Base-by-base conservation (phyloP, 106 monocot species). In the Chionographis japonica region DNA sequence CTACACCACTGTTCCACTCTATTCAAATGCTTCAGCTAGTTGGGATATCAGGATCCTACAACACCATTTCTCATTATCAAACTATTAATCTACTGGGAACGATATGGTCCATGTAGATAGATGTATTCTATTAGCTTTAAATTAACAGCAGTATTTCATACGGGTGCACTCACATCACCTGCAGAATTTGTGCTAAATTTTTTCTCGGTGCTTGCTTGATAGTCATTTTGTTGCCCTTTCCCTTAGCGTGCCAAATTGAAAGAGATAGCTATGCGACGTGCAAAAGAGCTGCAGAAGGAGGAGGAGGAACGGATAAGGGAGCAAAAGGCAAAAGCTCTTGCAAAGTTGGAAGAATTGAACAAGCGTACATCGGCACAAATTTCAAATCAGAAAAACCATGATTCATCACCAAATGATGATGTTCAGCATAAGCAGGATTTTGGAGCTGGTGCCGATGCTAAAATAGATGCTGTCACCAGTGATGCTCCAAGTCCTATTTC, bases 241-340 rank as follows among this genome's bases (percentile, higher is more conserved):
- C 62, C 18, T 3, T 67, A 98, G 89, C 89, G 83, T 68, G 79
- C 80, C 61, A 81, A 80, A 68, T 60, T 85, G 68, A 98, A 83
- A 68, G 92, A 93, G 81, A 75, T 85, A 19, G 87, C 85, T 58
- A 77, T 37, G 53, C 87, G 87, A 65, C 89, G 90, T 74, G 89
- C 85, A 62, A 80, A 81, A 78, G 75, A 90, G 52, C 76, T 92
- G 59, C 84, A 83, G 66, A 67, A 67, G 51, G 90, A 92, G 63
- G 97, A 98, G 75, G 87, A 87, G 77, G 97, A 98, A 61, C 70
- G 92, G 18, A 87, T 43, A 61, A 85, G 76, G 60, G 85, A 98
- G 52, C 97, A 87, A 71, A 98, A 75, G 54, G 89, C 97, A 39
- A 98, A 93, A 72, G 92, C 92, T 78, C 87, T 87, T n/a, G 92